Evolutionary conservation across 163 green algal genomes (phyloP).

Genomic region (Scenedesmus sp.): DNA sequence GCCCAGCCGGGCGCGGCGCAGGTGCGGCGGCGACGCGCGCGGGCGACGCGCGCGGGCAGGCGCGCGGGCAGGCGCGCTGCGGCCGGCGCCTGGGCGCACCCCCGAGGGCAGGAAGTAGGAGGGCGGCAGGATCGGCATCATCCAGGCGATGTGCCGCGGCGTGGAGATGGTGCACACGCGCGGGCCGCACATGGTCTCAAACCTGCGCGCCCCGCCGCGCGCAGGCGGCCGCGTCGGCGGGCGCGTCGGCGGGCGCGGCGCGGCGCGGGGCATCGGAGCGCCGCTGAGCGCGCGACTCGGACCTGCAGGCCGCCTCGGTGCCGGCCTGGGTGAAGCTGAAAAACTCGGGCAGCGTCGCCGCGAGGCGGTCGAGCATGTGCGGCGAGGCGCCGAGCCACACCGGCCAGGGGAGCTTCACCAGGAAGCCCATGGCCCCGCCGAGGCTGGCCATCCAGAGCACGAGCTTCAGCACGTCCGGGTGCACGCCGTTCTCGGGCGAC

Average conservation of each 20-base stretch:
- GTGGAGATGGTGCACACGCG: conserved; percentile 35
- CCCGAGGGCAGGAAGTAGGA: conserved; percentile 15
- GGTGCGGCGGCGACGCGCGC: no score
- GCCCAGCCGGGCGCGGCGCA: neutral
- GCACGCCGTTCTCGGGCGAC: neutral
- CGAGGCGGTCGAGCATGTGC: conserved; percentile 6
- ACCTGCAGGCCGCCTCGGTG: neutral
- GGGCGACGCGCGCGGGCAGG: neutral
- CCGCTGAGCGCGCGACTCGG: no score
- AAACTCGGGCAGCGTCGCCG: conserved; percentile 14
- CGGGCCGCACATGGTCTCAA: conserved; percentile 34
- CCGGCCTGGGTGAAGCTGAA: conserved; percentile 22
- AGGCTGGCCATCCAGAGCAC: neutral
- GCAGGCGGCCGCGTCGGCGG: no score
- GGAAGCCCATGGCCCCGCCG: no score
- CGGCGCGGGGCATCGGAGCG: no score
- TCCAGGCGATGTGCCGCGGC: conserved; percentile 32
- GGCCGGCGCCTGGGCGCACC: neutral
- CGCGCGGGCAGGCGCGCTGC: neutral
- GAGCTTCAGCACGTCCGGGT: conserved; percentile 22
- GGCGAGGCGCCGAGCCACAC: conserved; percentile 20
- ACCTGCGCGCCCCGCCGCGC: neutral
- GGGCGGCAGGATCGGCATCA: conserved; percentile 7
- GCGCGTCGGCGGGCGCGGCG: no score
- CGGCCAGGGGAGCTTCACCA: conserved; percentile 6